Conservation (phyloP, 192 early-diverging fungal species). For the Phlyctochytrium planicorne region DNA sequence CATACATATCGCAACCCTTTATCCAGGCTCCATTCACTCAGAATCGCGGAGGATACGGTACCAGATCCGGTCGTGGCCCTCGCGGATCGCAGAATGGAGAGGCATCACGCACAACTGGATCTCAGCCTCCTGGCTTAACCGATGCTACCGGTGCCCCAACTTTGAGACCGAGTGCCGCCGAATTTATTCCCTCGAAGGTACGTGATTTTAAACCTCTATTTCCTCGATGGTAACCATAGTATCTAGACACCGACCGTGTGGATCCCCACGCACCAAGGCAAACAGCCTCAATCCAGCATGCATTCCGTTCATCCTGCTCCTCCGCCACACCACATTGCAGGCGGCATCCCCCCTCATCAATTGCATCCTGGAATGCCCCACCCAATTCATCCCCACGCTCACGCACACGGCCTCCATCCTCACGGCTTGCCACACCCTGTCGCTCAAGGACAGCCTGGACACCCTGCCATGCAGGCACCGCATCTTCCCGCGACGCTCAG, state of each 20-base stretch:
- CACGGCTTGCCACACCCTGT: background rate
- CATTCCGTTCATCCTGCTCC: background rate
- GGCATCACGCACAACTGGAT: no score
- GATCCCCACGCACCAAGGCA: background rate
- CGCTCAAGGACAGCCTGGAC: no score
- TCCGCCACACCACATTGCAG: background rate
- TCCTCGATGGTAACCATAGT: background rate
- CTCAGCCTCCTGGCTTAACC: background rate
- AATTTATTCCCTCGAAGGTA: conserved; percentile 4
- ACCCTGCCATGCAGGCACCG: background rate
- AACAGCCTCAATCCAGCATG: background rate
- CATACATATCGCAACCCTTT: no score
- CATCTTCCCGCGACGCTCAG: background rate
- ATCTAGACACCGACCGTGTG: background rate
- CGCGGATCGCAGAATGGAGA: no score
- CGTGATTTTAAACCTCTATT: background rate
- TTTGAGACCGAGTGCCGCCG: background rate
- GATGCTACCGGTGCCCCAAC: background rate
- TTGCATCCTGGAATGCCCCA: background rate
- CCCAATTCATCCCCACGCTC: background rate
- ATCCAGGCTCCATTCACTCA: no score
- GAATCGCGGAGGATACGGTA: no score
- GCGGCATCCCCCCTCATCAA: background rate
- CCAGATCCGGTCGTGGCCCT: no score
- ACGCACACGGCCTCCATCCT: no score